Conservation (phyloP, 2,329 filamentous ascomycete species). For the Alternaria rosae region DNA sequence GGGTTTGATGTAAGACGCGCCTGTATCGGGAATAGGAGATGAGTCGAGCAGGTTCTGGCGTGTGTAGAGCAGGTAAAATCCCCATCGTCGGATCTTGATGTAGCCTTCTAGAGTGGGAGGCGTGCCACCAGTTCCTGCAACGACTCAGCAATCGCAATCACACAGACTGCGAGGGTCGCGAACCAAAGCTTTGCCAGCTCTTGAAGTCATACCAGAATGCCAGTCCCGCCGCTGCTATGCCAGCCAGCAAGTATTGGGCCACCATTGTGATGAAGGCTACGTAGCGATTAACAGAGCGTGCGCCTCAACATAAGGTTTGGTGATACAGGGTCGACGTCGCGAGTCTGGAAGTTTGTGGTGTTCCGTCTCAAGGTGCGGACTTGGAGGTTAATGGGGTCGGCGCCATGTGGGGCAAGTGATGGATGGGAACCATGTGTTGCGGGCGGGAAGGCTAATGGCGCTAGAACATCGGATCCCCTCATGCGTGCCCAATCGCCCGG, state of each 20-base stretch:
- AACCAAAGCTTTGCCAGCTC: slow-evolving; percentile 33
- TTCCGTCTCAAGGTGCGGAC: neutral
- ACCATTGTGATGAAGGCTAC: neutral
- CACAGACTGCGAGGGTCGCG: neutral
- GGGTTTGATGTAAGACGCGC: slow-evolving; percentile 33
- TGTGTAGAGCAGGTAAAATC: slow-evolving; percentile 36
- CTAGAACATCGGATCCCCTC: slow-evolving; percentile 20
- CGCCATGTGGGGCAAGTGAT: slow-evolving; percentile 5
- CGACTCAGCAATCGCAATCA: slow-evolving; percentile 5
- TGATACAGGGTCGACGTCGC: neutral
- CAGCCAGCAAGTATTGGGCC: slow-evolving; percentile 18
- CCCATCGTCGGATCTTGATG: slow-evolving; percentile 39
- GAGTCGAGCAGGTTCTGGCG: slow-evolving; percentile 35
- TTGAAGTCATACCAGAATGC: slow-evolving; percentile 34
- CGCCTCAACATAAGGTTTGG: neutral
- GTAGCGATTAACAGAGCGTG: neutral
- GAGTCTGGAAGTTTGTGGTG: neutral
- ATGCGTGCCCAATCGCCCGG: slow-evolving; percentile 6
- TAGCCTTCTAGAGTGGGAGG: slow-evolving; percentile 42
- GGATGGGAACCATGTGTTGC: neutral
- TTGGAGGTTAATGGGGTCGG: neutral
- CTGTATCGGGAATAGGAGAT: slow-evolving; percentile 32
- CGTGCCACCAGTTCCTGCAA: slow-evolving; percentile 41
- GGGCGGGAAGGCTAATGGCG: neutral
- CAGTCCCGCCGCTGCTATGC: slow-evolving; percentile 19